Base-by-base conservation (phyloP, 2,329 filamentous ascomycete species). In the Cercospora nicotianae region DNA sequence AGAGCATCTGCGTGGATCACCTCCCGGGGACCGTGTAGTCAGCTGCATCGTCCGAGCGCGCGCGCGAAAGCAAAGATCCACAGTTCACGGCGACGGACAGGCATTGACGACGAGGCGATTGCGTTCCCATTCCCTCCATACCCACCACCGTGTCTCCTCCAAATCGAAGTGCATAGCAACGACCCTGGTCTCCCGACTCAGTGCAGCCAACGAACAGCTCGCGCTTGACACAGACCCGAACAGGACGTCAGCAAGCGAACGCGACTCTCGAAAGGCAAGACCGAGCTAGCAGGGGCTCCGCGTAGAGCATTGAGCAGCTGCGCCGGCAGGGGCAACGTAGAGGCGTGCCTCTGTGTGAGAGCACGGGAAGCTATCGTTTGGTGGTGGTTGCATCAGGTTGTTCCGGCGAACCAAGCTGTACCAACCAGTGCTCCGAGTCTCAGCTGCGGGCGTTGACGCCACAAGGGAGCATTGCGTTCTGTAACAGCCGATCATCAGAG, bases 71-170 rank as follows among this genome's bases (percentile, higher is more conserved):
- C 39, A 62, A 30, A n/a, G 60, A 62, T 62, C 60, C 60, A 62
- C 60, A 48, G 60, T 62, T 62, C 60, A 31, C 62, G 10, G 9
- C 55, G n/a, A 16, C 26, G 53, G 53, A 65, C 63, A 51, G 30
- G 62, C 36, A 67, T 65, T 58, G 57, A 53, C 23, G 23, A 59
- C 55, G 55, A 59, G 55, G 28, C 55, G 58, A 64, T 62, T 67
- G 42, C 62, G 62, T 58, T 59, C 30, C 62, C 18, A 26, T 48
- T 48, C 53, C 51, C 57, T 55, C 48, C 51, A 64, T 59, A 58
- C 62, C 53, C 62, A 64, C 62, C 62, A 64, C 62, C 20, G 62
- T 59, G 62, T 64, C 62, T 64, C 62, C 62, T 51, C 31, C 62
- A 31, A 55, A 39, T 58, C 48, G 23, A 30, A 42, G 31, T 64